phyloP scores from a whole-genome alignment of 2,329 filamentous ascomycete genomes.

The Colletotrichum chrysophilum region DNA sequence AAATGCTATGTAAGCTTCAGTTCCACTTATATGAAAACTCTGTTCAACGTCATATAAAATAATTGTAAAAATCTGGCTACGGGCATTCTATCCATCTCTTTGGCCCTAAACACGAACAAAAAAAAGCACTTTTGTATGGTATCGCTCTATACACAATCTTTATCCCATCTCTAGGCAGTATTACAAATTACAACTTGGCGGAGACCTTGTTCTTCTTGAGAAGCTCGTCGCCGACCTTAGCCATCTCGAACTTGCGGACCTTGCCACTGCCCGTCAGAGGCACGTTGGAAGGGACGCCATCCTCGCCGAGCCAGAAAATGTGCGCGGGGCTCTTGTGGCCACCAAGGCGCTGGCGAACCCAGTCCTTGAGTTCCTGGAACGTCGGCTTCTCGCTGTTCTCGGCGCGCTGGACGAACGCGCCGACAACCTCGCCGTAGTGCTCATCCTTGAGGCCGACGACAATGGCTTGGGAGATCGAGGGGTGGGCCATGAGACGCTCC shows the following conservation, averaged over 20 bases:
- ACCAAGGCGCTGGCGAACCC: conserved; percentile 66
- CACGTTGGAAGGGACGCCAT: conserved; percentile 57
- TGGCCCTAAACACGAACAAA: neutral
- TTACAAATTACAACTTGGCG: conserved; percentile 45
- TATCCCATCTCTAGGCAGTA: neutral
- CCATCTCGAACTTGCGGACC: conserved; percentile 71
- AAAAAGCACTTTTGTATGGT: neutral
- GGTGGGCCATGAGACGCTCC: conserved; percentile 71
- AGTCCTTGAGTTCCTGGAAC: conserved; percentile 63
- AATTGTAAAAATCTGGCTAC: neutral
- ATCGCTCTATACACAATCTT: neutral
- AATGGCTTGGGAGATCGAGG: conserved; percentile 65
- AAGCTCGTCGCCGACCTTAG: conserved; percentile 58
- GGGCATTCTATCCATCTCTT: neutral
- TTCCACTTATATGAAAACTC: neutral
- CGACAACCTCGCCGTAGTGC: conserved; percentile 78
- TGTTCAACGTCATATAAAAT: neutral
- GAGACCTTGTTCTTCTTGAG: conserved; percentile 50
- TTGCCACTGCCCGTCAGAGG: conserved; percentile 77
- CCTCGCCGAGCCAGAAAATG: conserved; percentile 77
- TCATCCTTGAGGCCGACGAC: conserved; percentile 73
- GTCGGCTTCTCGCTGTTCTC: conserved; percentile 43
- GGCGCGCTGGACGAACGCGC: conserved; percentile 61
- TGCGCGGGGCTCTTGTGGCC: conserved; percentile 74
- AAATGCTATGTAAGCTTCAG: neutral